These are phyloP conservation scores for Pseudocercospora fijiensis DNA, from an alignment of 2,329 filamentous ascomycete genomes.

Conservation along the genomic window DNA sequence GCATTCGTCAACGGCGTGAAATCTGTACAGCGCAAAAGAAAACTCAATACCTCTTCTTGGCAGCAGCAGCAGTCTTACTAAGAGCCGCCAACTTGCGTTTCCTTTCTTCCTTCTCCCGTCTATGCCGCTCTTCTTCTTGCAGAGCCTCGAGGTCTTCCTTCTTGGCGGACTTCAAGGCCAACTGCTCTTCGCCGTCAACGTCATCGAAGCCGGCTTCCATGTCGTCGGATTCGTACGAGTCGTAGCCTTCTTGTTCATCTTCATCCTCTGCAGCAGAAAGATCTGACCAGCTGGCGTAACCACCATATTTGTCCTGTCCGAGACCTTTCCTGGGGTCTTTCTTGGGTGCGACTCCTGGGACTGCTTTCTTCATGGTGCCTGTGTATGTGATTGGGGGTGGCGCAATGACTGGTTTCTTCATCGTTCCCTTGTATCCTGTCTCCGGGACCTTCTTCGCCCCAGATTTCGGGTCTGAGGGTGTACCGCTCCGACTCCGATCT, in stretches of 20 bases:
- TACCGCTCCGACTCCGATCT: conserved; percentile 34
- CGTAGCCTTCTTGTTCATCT: conserved; percentile 73
- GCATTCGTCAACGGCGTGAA: background rate
- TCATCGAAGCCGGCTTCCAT: conserved; percentile 72
- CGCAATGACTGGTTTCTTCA: conserved; percentile 31
- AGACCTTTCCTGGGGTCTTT: conserved; percentile 39
- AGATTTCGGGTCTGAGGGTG: conserved; percentile 27
- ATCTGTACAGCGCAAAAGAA: background rate
- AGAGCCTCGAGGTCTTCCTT: conserved; percentile 67
- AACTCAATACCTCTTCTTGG: conserved; percentile 31
- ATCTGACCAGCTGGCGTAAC: conserved; percentile 44
- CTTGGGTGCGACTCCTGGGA: conserved; percentile 40
- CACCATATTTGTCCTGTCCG: conserved; percentile 38
- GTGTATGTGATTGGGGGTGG: conserved; percentile 38
- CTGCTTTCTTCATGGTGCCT: conserved; percentile 49
- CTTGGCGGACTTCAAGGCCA: conserved; percentile 61
- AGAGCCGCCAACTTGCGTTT: conserved; percentile 42
- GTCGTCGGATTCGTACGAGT: conserved; percentile 62
- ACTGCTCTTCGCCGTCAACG: conserved; percentile 68
- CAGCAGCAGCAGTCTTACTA: conserved; percentile 35
- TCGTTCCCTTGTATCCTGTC: conserved; percentile 45
- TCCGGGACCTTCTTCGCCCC: conserved; percentile 36
- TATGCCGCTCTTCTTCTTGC: conserved; percentile 60
- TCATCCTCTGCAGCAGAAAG: conserved; percentile 54
- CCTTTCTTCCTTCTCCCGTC: conserved; percentile 61